Percentiles rank a stretch among this genome's conserved stretches.
Evolutionary conservation across 257 asterid species (phyloP).

Genomic region (Gentiana macrophylla): DNA sequence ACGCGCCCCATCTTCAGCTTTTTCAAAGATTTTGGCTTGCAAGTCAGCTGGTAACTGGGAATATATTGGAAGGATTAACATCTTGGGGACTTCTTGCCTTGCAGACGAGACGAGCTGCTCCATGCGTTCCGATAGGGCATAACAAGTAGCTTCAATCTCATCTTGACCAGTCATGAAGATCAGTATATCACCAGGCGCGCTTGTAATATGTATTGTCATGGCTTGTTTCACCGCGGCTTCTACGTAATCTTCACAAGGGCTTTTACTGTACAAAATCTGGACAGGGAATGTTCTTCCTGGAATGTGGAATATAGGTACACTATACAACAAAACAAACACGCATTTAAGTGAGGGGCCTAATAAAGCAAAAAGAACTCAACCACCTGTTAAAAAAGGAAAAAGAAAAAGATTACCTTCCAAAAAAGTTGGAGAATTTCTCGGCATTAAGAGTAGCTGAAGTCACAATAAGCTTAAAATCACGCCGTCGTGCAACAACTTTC

Average conservation of each 20-base stretch:
- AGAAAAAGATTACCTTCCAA: slow-evolving; percentile 60
- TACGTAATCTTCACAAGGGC: slow-evolving; percentile 93
- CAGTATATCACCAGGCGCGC: slow-evolving; percentile 94
- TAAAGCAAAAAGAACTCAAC: not conserved
- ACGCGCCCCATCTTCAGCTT: slow-evolving; percentile 93
- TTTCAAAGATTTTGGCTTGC: slow-evolving; percentile 88
- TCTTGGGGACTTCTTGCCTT: slow-evolving; percentile 71
- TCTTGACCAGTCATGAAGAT: slow-evolving; percentile 99
- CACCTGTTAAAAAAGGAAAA: not conserved
- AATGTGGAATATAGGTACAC: slow-evolving; percentile 91
- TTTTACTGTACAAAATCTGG: slow-evolving; percentile 59
- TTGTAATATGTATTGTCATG: slow-evolving; percentile 83
- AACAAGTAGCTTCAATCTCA: slow-evolving; percentile 94
- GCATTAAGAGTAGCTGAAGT: slow-evolving; percentile 96
- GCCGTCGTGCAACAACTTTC: slow-evolving; percentile 90
- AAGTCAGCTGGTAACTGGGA: slow-evolving; percentile 97
- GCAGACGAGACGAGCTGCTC: slow-evolving; percentile 61
- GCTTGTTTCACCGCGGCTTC: slow-evolving; percentile 97
- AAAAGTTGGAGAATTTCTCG: slow-evolving; percentile 76
- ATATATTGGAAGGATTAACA: slow-evolving; percentile 85
- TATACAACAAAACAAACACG: slow-evolving; percentile 20
- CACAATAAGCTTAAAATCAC: slow-evolving; percentile 94
- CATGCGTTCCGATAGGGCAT: slow-evolving; percentile 86
- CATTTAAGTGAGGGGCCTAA: not conserved
- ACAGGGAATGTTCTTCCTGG: slow-evolving; percentile 98